A percentile compares a stretch with the other conserved stretches of the same genome.
Evolutionary conservation across 225 moss, liverwort and hornwort genomes (phyloP).

Genomic region (Marchantia paleacea): DNA sequence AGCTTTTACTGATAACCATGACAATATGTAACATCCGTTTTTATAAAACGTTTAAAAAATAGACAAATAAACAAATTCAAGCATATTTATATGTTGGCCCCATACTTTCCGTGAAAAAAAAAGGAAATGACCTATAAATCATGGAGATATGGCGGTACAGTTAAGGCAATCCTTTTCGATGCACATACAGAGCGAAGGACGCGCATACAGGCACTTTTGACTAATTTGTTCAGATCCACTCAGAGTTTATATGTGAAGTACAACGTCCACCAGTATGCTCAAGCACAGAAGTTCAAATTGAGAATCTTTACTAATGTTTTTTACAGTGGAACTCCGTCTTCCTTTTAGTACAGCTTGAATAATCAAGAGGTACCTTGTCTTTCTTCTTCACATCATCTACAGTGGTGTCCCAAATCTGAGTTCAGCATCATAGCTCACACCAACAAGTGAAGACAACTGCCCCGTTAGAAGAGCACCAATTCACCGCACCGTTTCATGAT

Average conservation of each 20-base stretch:
- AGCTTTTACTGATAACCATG: too few relatives aligned
- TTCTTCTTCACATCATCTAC: slow-evolving; percentile 70
- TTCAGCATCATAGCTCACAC: slow-evolving; percentile 38
- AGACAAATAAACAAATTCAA: too few relatives aligned
- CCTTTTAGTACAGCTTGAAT: slow-evolving; percentile 31
- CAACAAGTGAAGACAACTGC: slow-evolving; percentile 35
- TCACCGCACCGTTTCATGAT: background rate
- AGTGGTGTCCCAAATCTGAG: slow-evolving; percentile 63
- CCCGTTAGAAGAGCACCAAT: slow-evolving; percentile 29
- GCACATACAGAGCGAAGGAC: too few relatives aligned
- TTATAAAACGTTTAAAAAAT: too few relatives aligned
- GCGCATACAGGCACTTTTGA: background rate
- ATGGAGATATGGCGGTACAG: too few relatives aligned
- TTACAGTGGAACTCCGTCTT: background rate
- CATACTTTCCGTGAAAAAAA: too few relatives aligned
- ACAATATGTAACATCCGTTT: too few relatives aligned
- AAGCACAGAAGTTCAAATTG: background rate
- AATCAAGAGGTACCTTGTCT: slow-evolving; percentile 54
- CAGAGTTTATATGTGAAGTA: background rate
- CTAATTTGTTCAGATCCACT: background rate
- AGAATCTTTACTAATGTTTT: background rate
- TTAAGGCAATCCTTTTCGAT: too few relatives aligned
- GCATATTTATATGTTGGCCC: too few relatives aligned
- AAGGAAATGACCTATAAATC: too few relatives aligned
- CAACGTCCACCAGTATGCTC: background rate